Conservation (phyloP, 2,329 filamentous ascomycete genomes). For the Annulohypoxylon truncatum region DNA sequence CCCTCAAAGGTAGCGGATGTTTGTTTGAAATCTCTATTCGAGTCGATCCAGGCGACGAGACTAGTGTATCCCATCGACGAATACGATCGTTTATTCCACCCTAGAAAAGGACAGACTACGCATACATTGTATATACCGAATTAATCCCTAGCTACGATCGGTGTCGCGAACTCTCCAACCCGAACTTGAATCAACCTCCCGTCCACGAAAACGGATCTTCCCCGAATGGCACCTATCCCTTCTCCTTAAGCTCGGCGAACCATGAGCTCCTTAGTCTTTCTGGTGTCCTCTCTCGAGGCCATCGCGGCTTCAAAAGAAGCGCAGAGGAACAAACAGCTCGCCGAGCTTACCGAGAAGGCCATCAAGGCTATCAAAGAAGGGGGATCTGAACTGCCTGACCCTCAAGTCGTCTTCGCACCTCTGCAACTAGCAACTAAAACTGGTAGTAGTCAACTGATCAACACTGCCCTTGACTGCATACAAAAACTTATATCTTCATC, state of each 20-base stretch:
- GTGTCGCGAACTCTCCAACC: conserved; percentile 27
- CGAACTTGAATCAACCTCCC: conserved; percentile 13
- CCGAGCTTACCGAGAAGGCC: conserved; percentile 83
- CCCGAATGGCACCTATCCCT: conserved; percentile 45
- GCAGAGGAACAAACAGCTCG: conserved; percentile 84
- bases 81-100: conserved; percentile 3
- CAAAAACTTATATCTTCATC: conserved; percentile 99
- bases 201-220: conserved; percentile 5
- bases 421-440: conserved; percentile 90
- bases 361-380: conserved; percentile 87
- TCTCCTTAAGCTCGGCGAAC: conserved; percentile 60
- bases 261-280: conserved; percentile 95
- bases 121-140: neutral
- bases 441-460: conserved; percentile 85
- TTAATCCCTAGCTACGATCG: conserved; percentile 19
- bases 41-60: conserved; percentile 13
- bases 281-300: conserved; percentile 90
- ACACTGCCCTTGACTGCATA: conserved; percentile 94
- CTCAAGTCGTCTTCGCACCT: conserved; percentile 91
- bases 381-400: conserved; percentile 83
- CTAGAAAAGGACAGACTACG: conserved; percentile 30
- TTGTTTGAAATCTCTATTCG: conserved; percentile 16
- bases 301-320: conserved; percentile 94
- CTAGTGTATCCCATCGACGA: conserved; percentile 10
- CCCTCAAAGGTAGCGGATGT: conserved; percentile 1